phyloP scores from a whole-genome alignment of 2,329 filamentous ascomycete species.

The Pseudogymnoascus sp. region DNA sequence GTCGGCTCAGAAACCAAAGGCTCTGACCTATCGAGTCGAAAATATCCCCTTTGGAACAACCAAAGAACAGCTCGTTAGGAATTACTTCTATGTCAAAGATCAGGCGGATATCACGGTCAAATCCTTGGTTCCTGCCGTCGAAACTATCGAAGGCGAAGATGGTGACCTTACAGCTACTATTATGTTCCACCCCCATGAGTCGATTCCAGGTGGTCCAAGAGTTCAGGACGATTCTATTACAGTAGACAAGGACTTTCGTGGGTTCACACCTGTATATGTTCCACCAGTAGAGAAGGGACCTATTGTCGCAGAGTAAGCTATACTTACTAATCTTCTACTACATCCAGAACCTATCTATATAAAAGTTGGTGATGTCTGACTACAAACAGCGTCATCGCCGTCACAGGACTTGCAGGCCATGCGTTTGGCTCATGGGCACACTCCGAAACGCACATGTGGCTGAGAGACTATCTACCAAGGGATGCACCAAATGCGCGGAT shows the following conservation, averaged over 20 bases:
- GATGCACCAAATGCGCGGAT: conserved; percentile 12
- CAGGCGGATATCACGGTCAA: conserved; percentile 8
- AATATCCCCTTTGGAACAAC: conserved; percentile 11
- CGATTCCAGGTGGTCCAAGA: background rate
- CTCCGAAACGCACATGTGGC: conserved; percentile 13
- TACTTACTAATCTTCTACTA: background rate
- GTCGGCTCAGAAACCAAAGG: background rate
- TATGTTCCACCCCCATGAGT: background rate
- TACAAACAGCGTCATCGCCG: conserved; percentile 13
- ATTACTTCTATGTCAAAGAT: conserved; percentile 9
- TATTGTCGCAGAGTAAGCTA: background rate
- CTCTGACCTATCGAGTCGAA: conserved; percentile 7
- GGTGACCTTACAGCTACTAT: background rate
- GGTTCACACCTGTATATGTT: background rate
- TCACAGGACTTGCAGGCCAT: conserved; percentile 16
- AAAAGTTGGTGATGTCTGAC: background rate
- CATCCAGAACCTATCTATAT: background rate
- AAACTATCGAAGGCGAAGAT: conserved; percentile 7
- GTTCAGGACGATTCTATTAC: background rate
- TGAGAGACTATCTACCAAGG: conserved; percentile 13
- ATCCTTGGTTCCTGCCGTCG: background rate
- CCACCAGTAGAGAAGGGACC: background rate
- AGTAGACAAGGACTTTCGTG: background rate
- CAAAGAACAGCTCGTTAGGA: conserved; percentile 6
- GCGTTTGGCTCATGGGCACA: conserved; percentile 13